Evolutionary conservation across 2,329 filamentous ascomycete species (phyloP).

Genomic region (Trichophyton benhamiae): DNA sequence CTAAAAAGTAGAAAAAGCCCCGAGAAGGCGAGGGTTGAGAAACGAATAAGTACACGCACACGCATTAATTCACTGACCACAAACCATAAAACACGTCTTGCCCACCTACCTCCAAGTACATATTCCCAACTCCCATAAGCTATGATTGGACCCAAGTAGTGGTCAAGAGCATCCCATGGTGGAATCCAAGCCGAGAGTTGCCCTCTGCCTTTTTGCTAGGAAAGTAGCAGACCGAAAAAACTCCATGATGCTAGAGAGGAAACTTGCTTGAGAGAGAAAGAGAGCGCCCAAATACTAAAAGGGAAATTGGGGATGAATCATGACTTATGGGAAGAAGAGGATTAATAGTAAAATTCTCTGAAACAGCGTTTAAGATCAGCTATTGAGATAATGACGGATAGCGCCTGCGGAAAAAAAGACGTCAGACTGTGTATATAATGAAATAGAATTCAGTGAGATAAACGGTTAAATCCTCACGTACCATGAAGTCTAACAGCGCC

Average conservation of each 20-base stretch:
- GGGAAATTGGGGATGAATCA: neutral
- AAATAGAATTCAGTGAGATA: neutral
- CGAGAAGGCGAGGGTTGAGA: neutral
- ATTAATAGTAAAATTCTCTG: neutral
- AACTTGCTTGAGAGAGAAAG: neutral
- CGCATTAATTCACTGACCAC: neutral
- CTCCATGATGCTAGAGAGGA: neutral
- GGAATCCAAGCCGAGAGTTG: neutral
- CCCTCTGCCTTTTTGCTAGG: neutral
- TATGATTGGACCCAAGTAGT: neutral
- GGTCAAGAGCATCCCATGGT: neutral
- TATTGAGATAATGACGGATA: slow-evolving; percentile 39
- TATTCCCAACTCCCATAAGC: neutral
- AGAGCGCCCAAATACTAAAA: neutral
- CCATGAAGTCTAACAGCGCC: slow-evolving; percentile 76
- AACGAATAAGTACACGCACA: neutral
- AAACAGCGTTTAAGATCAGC: slow-evolving; percentile 18
- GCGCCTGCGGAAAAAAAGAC: slow-evolving; percentile 24
- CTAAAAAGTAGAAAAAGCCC: neutral
- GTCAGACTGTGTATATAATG: slow-evolving; percentile 5
- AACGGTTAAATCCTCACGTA: slow-evolving; percentile 9
- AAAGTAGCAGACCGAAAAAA: neutral
- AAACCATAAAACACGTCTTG: neutral
- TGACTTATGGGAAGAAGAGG: neutral
- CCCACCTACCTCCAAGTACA: neutral